Conservation (phyloP, 495 filamentous ascomycete species). For the Aspergillus heteromorphus region DNA sequence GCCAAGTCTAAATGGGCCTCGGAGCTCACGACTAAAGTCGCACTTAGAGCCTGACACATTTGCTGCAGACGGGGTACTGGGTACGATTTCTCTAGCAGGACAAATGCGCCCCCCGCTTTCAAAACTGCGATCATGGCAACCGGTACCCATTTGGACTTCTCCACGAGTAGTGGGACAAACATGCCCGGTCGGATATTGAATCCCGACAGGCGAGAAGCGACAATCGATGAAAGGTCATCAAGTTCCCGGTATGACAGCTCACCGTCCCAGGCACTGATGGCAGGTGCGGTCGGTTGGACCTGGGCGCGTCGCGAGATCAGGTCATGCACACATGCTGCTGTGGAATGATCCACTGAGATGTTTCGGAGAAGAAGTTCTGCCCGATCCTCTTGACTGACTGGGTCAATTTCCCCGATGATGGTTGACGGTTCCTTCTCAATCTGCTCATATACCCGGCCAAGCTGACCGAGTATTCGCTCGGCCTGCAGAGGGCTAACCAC, state of each 20-base stretch:
- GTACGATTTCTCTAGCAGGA: conserved; percentile 39
- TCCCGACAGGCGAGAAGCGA: not conserved
- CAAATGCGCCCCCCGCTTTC: conserved; percentile 44
- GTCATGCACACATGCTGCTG: not conserved
- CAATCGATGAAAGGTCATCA: not conserved
- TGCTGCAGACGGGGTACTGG: conserved; percentile 36
- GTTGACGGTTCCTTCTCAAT: not conserved
- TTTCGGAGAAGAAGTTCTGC: not conserved
- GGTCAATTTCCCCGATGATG: not conserved
- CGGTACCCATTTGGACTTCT: conserved; percentile 37
- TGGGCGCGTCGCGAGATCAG: not conserved
- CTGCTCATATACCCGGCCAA: not conserved
- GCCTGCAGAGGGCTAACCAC: not conserved
- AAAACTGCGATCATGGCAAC: conserved; percentile 37
- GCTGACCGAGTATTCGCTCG: not conserved
- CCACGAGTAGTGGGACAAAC: conserved; percentile 39
- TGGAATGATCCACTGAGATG: not conserved
- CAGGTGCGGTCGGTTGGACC: not conserved
- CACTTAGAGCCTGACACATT: not conserved
- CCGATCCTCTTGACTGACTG: conserved; percentile 1
- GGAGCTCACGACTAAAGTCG: not conserved
- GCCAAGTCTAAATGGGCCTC: not conserved
- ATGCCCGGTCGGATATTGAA: conserved; percentile 24
- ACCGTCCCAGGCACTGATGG: not conserved
- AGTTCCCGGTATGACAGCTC: not conserved